Base-by-base conservation (phyloP, 2,329 filamentous ascomycete species). In the Albophoma yamanashiensis region DNA sequence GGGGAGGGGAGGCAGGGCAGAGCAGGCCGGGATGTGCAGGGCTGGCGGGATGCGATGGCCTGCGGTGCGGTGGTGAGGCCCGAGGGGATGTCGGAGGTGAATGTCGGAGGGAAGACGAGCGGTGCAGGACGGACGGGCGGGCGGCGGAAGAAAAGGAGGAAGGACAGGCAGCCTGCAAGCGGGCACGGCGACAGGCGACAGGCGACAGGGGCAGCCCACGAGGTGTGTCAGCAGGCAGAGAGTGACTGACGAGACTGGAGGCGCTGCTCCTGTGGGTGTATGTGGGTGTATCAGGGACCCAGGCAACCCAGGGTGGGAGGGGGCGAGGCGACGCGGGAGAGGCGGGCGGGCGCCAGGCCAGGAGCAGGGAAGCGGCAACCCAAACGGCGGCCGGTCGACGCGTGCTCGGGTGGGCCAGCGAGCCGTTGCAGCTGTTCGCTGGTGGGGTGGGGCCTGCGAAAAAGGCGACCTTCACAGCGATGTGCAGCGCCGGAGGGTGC, bases 171-270 rank as follows among this genome's bases (percentile, higher is more conserved):
- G 40, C 5, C 14, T 17, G 39, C 14, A 61, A 22, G 42, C 25
- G 43, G 60, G 61, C 60, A 53, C 59, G 57, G 66, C 64, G 45
- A 17, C n/a, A 3, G 59, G 58, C 55, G 62, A 11, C 34, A 36
- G 34, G 27, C 27, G 9, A 65, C 58, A 63, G 61, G 61, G 60
- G 61, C 8, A 63, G 62, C 58, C 52, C 47, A 64, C 63, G 64
- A 25, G 17, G 55, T 56, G 55, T 56, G 55, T 58, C 40, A 58
- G 56, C 56, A 50, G 56, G 22, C 42, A n/a, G 40, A 27, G 9
- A 25, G 25, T 11, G 62, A 66, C 65, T 63, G 64, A 64, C 62
- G 60, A 64, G 64, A 64, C 61, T 60, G 60, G 64, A 63, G 61
- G 64, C 69, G n/a, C n/a, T n/a, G n/a, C n/a, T n/a, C n/a, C n/a